Base-by-base conservation (phyloP, 2,329 filamentous ascomycete species). In the Colletotrichum scovillei region DNA sequence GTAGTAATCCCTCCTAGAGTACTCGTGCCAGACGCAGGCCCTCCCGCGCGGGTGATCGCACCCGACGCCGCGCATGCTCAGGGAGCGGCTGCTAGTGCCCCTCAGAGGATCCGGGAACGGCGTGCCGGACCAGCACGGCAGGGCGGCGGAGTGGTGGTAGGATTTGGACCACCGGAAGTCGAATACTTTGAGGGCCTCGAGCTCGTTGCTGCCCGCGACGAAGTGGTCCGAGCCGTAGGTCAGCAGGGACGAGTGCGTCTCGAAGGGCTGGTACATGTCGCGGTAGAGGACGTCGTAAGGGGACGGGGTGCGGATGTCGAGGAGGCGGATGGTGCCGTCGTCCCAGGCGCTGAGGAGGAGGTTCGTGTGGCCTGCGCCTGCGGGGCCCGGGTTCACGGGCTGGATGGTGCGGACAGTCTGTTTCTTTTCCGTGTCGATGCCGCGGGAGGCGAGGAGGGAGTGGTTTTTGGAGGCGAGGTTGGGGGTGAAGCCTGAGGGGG, bases 311-410 rank as follows among this genome's bases (percentile, higher is more conserved):
- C 88, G 85, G 2, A 88, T 76, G 74, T 90, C 88, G 26, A 75
- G 65, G 4, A 77, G 75, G 22, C 76, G 75, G 66, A 85, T 84
- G 0, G 85, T 88, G 9, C 88, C 88, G 67, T 90, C 87, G 56
- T 86, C 84, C 88, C 88, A 90, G 4, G 87, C 83, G 67, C 84
- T 88, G 14, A 90, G 81, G 7, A 90, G 76, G 2, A 88, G 78
- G 26, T 81, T 84, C 1, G 81, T 80, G 24, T 80, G 80, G 0
- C 83, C 81, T 12, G 63, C 62, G 14, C 83, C 81, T 12, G 63
- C 58, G 6, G 74, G 69, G 14, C 74, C 59, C 8, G 73, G 76
- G 16, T 82, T 78, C 0, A 89, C 79, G 1, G 86, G 84, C 42
- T 88, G 83, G 3, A 90, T 82, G 0, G 87, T 86, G 42, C 86